A percentile compares a stretch with the other conserved stretches of the same genome.
These are phyloP conservation scores for Neonectria sp. DNA, from an alignment of 2,329 filamentous ascomycete species.

Conservation along the genomic window DNA sequence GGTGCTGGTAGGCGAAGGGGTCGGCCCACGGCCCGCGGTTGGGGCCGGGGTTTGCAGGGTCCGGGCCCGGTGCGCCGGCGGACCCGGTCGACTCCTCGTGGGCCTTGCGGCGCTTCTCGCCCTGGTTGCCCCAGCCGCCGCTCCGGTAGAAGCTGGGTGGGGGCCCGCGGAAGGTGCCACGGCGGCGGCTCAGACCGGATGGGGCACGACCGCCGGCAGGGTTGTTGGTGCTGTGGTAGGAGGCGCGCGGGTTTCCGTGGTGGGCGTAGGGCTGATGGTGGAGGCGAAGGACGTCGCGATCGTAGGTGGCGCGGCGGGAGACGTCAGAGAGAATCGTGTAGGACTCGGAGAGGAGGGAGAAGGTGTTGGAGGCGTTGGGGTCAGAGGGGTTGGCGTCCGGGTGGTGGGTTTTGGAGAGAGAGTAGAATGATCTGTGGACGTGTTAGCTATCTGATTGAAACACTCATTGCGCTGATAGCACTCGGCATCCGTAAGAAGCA, in stretches of 20 bases:
- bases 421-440: slow-evolving; percentile 80
- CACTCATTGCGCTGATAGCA: not conserved
- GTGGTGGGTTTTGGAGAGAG: slow-evolving; percentile 91
- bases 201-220: slow-evolving; percentile 84
- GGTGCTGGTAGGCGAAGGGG: slow-evolving; percentile 30
- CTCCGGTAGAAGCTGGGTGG: slow-evolving; percentile 90
- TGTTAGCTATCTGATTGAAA: slow-evolving; percentile 2
- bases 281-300: slow-evolving; percentile 74
- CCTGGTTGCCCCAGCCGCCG: slow-evolving; percentile 82
- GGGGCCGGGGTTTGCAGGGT: slow-evolving; percentile 2
- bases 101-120: slow-evolving; percentile 70
- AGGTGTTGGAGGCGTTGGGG: slow-evolving; percentile 79
- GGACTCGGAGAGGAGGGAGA: slow-evolving; percentile 87
- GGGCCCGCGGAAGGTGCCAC: slow-evolving; percentile 85
- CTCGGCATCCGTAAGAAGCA: not conserved
- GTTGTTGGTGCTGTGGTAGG: slow-evolving; percentile 72
- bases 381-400: slow-evolving; percentile 90
- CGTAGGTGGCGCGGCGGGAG: slow-evolving; percentile 84
- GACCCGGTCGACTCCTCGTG: slow-evolving; percentile 60
- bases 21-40: slow-evolving; percentile 44
- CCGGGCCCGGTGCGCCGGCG: slow-evolving; percentile 23
- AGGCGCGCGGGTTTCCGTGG: slow-evolving; percentile 56
- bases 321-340: slow-evolving; percentile 83
- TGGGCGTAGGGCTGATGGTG: slow-evolving; percentile 50
- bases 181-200: slow-evolving; percentile 83